Evolutionary conservation across 345 rosid genomes (phyloP).

Genomic region (Linum tenue): DNA sequence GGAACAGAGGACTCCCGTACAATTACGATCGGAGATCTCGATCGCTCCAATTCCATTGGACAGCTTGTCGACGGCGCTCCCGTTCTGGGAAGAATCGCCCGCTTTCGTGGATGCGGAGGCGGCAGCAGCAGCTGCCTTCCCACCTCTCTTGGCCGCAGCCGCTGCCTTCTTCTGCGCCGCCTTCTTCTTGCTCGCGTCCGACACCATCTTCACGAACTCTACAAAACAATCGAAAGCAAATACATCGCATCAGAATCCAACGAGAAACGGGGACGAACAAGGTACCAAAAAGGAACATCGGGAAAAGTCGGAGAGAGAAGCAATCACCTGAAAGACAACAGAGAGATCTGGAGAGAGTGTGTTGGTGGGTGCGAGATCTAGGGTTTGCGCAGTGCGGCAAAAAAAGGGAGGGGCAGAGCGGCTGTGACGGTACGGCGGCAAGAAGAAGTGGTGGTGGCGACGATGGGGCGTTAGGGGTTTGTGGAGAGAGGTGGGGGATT

Average conservation of each 20-base stretch:
- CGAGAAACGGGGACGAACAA: constrained; percentile 5
- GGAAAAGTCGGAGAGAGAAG: neutral
- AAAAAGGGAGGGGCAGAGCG: neutral
- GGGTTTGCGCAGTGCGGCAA: neutral
- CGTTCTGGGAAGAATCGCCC: constrained; percentile 18
- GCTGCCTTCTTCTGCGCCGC: constrained; percentile 99
- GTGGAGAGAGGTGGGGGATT: neutral
- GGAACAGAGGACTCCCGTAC: constrained; percentile 5
- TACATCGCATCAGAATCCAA: neutral
- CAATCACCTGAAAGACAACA: neutral
- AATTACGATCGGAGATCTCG: neutral
- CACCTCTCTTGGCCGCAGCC: constrained; percentile 93
- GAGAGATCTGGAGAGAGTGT: constrained; percentile 7
- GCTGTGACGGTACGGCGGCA: neutral
- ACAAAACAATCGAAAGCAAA: too few species aligned
- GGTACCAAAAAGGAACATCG: neutral
- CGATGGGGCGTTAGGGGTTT: neutral
- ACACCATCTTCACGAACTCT: constrained; percentile 50
- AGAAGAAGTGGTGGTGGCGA: neutral
- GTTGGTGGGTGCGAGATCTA: neutral
- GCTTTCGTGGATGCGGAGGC: constrained; percentile 35
- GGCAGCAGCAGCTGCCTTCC: constrained; percentile 52
- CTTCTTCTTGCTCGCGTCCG: constrained; percentile 99
- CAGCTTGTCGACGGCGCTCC: constrained; percentile 7
- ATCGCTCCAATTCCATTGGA: neutral